These are phyloP conservation scores for Cytospora paraplurivora DNA, from an alignment of 2,329 filamentous ascomycete genomes.

Conservation along the genomic window DNA sequence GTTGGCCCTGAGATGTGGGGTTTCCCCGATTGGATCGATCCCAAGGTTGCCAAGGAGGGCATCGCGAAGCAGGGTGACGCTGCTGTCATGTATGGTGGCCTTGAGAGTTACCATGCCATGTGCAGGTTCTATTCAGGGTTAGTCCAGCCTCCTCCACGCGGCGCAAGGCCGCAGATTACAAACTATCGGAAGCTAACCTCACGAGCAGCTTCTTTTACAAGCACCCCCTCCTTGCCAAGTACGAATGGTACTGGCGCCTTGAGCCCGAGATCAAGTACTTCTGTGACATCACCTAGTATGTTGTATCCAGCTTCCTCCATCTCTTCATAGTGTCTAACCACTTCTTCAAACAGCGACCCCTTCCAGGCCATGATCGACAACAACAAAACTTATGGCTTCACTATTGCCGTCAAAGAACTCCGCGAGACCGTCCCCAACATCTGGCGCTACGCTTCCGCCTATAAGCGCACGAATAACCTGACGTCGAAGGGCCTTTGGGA, in stretches of 20 bases:
- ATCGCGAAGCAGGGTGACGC: conserved; percentile 95
- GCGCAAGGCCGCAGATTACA: background rate
- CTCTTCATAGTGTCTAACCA: background rate
- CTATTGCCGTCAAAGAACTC: conserved; percentile 96
- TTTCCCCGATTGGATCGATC: conserved; percentile 94
- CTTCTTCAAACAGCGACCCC: conserved; percentile 66
- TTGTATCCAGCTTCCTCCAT: background rate
- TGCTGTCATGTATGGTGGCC: conserved; percentile 98
- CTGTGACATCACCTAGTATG: conserved; percentile 96
- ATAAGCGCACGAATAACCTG: conserved; percentile 89
- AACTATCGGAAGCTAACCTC: conserved; percentile 24
- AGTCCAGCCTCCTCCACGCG: conserved; percentile 37
- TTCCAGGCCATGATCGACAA: conserved; percentile 91
- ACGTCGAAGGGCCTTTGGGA: conserved; percentile 94
- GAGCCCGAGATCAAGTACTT: conserved; percentile 99
- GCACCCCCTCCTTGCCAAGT: conserved; percentile 90
- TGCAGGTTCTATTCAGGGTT: conserved; percentile 98
- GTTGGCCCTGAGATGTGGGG: conserved; percentile 93
- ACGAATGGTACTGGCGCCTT: conserved; percentile 99
- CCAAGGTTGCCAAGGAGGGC: conserved; percentile 90
- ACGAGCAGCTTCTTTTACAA: conserved; percentile 84
- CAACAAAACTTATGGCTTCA: conserved; percentile 99
- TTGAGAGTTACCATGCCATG: conserved; percentile 99
- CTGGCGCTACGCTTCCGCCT: conserved; percentile 97
- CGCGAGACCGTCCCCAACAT: conserved; percentile 98